Percentiles rank a stretch among this genome's conserved stretches.
phyloP scores from a whole-genome alignment of 306 rosid species.

The Cicer cuneatum region DNA sequence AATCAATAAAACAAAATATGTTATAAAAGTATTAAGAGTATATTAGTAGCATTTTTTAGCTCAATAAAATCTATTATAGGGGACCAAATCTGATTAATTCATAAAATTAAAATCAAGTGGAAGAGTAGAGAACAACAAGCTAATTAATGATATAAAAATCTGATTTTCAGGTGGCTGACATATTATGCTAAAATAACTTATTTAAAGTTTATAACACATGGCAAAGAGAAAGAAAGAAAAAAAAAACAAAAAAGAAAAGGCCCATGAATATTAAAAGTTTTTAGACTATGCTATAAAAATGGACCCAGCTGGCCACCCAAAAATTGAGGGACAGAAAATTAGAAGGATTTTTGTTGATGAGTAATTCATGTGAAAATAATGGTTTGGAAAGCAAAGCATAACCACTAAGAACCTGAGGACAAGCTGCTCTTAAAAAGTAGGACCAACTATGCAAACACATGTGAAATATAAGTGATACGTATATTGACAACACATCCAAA shows the following conservation, averaged over 20 bases:
- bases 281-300: not conserved
- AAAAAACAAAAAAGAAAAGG: not conserved
- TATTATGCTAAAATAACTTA: slow-evolving; percentile 9
- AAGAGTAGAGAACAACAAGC: slow-evolving; percentile 51
- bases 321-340: slow-evolving; percentile 21
- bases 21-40: too few relatives aligned
- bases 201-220: not conserved
- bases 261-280: not conserved
- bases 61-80: slow-evolving; percentile 23
- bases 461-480: slow-evolving; percentile 31
- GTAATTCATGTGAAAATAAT: slow-evolving; percentile 48
- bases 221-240: not conserved
- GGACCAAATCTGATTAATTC: slow-evolving; percentile 42
- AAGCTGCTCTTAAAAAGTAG: slow-evolving; percentile 11
- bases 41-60: too few relatives aligned
- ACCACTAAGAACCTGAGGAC: slow-evolving; percentile 8
- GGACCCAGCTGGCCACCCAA: slow-evolving; percentile 41
- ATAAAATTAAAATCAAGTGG: slow-evolving; percentile 51
- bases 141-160: slow-evolving; percentile 24
- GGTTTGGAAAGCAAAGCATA: slow-evolving; percentile 19
- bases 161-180: slow-evolving; percentile 9
- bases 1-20: too few relatives aligned
- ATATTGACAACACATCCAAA: not conserved
- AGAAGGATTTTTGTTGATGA: not conserved
- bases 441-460: slow-evolving; percentile 31